These are phyloP conservation scores for Orbilia brochopaga DNA, from an alignment of 2,329 filamentous ascomycete genomes.

Conservation along the genomic window DNA sequence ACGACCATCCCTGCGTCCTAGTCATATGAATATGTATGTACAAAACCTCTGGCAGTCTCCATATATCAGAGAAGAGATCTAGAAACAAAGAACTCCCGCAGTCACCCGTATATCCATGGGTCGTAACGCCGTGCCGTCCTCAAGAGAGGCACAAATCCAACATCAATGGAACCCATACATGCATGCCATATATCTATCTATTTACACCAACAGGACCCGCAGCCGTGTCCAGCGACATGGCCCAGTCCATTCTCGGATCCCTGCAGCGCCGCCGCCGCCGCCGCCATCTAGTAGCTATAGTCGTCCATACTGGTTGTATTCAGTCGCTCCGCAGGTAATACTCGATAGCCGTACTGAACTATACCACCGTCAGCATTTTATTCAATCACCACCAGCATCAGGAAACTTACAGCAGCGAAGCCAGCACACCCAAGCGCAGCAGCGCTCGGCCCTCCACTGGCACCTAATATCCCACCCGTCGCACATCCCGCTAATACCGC, in stretches of 20 bases:
- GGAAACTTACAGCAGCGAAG: conserved; percentile 71
- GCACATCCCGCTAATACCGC: conserved; percentile 86
- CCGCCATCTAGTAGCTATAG: no score
- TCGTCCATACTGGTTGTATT: no score
- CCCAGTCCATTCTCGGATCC: no score
- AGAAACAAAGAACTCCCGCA: conserved; percentile 20
- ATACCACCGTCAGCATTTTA: conserved; percentile 16
- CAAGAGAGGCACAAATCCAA: conserved; percentile 10
- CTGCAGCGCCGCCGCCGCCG: no score
- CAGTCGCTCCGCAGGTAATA: conserved; percentile 54
- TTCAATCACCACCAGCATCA: not conserved
- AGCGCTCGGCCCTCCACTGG: conserved; percentile 86
- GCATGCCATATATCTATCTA: conserved; percentile 52
- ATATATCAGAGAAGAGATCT: conserved; percentile 25
- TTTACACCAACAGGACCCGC: conserved; percentile 41
- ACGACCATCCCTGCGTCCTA: no score
- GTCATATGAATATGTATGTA: conserved; percentile 1
- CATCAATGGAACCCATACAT: conserved; percentile 50
- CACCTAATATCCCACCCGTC: conserved; percentile 85
- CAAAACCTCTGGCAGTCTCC: not conserved
- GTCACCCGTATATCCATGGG: not conserved
- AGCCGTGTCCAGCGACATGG: no score
- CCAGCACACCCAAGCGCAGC: conserved; percentile 85
- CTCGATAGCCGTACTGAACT: conserved; percentile 55
- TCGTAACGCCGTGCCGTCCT: conserved; percentile 1